Percentiles rank a stretch among this genome's conserved stretches.
Conservation (phyloP, 352 stramenopile species). For the Phytophthora capsici region DNA sequence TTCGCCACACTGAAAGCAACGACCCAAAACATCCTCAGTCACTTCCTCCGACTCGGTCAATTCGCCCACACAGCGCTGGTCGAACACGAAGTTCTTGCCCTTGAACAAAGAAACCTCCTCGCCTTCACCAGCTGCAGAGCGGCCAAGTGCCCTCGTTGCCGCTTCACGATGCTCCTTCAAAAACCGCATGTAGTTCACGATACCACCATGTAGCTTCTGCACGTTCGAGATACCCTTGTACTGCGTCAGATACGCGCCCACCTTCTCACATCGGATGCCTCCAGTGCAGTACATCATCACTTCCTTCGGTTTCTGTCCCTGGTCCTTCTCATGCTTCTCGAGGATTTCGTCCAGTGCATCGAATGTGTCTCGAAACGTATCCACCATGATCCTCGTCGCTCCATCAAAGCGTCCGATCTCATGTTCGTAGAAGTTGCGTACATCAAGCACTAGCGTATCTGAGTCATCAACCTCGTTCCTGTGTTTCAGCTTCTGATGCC, state of each 20-base stretch:
- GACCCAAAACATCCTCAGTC: conserved; percentile 65
- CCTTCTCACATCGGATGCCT: conserved; percentile 72
- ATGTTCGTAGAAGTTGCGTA: conserved; percentile 68
- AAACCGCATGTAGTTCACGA: conserved; percentile 68
- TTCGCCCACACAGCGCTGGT: conserved; percentile 68
- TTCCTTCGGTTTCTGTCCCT: conserved; percentile 45
- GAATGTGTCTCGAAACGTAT: conserved; percentile 68
- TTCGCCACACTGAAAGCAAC: conserved; percentile 66
- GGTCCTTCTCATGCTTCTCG: conserved; percentile 33
- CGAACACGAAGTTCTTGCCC: conserved; percentile 83
- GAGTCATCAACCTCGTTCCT: conserved; percentile 36
- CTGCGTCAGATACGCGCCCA: conserved; percentile 67
- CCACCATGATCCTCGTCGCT: conserved; percentile 63
- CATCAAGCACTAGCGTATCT: conserved; percentile 47
- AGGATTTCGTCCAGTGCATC: conserved; percentile 58
- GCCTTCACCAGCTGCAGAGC: conserved; percentile 2
- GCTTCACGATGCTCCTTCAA: conserved; percentile 43
- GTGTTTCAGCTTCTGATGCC: conserved; percentile 46
- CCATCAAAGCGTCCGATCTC: conserved; percentile 61
- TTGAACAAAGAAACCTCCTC: conserved; percentile 41
- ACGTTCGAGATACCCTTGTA: conserved; percentile 62
- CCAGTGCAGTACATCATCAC: conserved; percentile 76
- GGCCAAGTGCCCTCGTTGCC: conserved; percentile 5
- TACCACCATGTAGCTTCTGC: conserved; percentile 62
- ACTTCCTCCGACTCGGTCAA: conserved; percentile 50